These are phyloP conservation scores for Wolfiporia cocos DNA, from an alignment of 1,284 basidiomycete genomes.

Conservation along the genomic window DNA sequence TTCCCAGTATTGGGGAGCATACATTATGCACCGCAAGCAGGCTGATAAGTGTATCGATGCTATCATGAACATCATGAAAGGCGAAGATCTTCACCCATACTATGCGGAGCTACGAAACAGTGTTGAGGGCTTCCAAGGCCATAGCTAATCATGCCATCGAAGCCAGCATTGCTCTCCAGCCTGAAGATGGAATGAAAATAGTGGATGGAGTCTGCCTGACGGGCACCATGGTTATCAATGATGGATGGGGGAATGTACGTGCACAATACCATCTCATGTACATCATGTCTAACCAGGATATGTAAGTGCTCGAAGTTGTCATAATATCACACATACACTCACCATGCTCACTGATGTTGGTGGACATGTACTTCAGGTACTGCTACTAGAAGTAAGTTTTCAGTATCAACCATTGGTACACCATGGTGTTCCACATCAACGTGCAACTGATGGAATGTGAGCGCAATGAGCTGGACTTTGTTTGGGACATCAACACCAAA, in stretches of 20 bases:
- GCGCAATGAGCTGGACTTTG: too few relatives aligned
- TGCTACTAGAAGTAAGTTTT: not conserved
- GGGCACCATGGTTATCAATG: not conserved
- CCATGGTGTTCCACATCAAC: not conserved
- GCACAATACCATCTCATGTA: not conserved
- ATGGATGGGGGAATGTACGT: not conserved
- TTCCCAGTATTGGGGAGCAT: conserved; percentile 2
- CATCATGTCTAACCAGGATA: not conserved
- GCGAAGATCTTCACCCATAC: not conserved
- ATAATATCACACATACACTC: not conserved
- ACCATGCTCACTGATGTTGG: not conserved
- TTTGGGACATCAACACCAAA: too few relatives aligned
- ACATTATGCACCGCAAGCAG: not conserved
- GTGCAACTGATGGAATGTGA: not conserved
- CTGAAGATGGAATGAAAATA: not conserved
- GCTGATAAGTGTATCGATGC: not conserved
- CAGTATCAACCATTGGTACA: not conserved
- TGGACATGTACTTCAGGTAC: not conserved
- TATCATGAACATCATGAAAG: not conserved
- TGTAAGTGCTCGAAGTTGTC: not conserved
- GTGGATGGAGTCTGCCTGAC: not conserved
- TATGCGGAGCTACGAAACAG: not conserved
- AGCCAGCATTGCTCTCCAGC: not conserved
- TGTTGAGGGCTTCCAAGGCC: not conserved
- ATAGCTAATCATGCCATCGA: not conserved